These are phyloP conservation scores for Isatis tinctoria DNA, from an alignment of 345 rosid genomes.

Conservation along the genomic window DNA sequence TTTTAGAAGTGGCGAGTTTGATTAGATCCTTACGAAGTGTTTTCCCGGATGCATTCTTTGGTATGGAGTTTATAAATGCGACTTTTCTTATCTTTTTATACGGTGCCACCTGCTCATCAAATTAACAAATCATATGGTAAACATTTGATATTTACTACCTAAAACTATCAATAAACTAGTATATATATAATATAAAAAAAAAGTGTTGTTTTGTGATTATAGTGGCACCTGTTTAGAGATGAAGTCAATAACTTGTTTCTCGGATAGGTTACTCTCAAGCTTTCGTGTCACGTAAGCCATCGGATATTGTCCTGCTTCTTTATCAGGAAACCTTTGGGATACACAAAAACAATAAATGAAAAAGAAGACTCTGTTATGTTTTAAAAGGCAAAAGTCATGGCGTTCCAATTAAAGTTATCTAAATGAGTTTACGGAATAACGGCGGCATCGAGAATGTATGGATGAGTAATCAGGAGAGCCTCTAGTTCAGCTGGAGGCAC, in stretches of 20 bases:
- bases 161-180: no score
- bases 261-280: conserved; percentile 38
- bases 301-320: conserved; percentile 68
- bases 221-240: conserved; percentile 53
- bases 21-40: conserved; percentile 82
- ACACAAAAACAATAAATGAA: no score
- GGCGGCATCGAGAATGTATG: conserved; percentile 61
- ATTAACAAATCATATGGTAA: background rate
- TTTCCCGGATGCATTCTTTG: conserved; percentile 81
- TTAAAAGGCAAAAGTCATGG: no score
- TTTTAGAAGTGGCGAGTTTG: conserved; percentile 69
- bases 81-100: conserved; percentile 63
- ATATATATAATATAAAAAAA: no score
- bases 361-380: no score
- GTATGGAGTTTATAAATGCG: conserved; percentile 43
- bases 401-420: no score
- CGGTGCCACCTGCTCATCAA: conserved; percentile 68
- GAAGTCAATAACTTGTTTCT: conserved; percentile 50
- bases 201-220: background rate
- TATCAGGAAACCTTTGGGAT: conserved; percentile 30
- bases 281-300: conserved; percentile 76
- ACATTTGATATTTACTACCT: no score
- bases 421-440: conserved; percentile 49
- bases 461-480: conserved; percentile 60
- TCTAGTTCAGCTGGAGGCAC: conserved; percentile 88